Conservation (phyloP, 306 rosid species). For the Fragaria nilgerrensis region DNA sequence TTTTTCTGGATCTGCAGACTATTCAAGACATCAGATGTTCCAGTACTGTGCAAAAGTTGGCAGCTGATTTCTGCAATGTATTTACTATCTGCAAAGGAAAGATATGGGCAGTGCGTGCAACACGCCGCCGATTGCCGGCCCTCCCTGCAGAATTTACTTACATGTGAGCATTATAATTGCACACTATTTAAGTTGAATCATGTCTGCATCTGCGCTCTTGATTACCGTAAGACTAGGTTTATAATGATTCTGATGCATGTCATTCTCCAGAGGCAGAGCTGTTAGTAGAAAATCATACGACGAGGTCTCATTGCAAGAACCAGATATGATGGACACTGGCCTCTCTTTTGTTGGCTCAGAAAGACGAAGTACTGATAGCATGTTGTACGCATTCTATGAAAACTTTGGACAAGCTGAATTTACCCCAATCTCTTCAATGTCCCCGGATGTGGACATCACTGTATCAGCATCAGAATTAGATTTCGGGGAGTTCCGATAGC, state of each 20-base stretch:
- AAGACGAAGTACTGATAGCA: slow-evolving; percentile 33
- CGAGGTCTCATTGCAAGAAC: slow-evolving; percentile 13
- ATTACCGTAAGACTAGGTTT: neutral
- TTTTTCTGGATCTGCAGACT: slow-evolving; percentile 18
- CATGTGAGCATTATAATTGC: neutral
- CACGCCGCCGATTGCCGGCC: slow-evolving; percentile 16
- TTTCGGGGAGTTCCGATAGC: neutral
- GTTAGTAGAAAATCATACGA: slow-evolving; percentile 7
- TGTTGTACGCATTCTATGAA: slow-evolving; percentile 25
- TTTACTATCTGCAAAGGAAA: slow-evolving; percentile 36
- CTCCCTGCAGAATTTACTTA: neutral
- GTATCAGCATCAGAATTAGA: slow-evolving; percentile 1
- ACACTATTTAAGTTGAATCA: neutral
- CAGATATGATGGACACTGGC: slow-evolving; percentile 1
- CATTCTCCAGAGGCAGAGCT: neutral
- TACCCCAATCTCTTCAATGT: neutral
- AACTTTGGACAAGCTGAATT: slow-evolving; percentile 8
- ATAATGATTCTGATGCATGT: slow-evolving; percentile 1
- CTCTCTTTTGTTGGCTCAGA: slow-evolving; percentile 20
- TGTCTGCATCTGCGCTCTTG: neutral
- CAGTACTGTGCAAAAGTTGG: slow-evolving; percentile 34
- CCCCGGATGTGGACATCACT: neutral
- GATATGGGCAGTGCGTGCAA: slow-evolving; percentile 14
- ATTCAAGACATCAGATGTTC: slow-evolving; percentile 30
- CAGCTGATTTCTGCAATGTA: slow-evolving; percentile 34